Evolutionary conservation across 495 filamentous ascomycete genomes (phyloP).

Genomic region (Aeminium ludgeri): DNA sequence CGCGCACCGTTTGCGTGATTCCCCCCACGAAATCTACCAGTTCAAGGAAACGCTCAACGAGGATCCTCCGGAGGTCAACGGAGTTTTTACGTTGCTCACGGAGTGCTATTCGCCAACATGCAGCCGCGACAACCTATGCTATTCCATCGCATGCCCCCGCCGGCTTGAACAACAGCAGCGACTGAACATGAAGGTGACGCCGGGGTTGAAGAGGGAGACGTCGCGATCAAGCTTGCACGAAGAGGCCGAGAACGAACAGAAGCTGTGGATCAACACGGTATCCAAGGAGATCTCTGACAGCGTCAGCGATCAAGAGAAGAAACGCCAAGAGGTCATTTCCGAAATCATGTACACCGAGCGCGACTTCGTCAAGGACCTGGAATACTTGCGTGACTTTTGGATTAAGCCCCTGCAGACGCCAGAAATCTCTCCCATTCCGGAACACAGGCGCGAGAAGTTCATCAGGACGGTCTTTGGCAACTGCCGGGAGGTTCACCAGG

Average conservation of each 20-base stretch:
- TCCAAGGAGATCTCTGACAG: conserved; percentile 84
- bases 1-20: conserved; percentile 86
- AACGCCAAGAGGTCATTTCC: conserved; percentile 93
- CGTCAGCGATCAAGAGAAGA: conserved; percentile 81
- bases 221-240: conserved; percentile 66
- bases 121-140: conserved; percentile 84
- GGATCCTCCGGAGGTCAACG: conserved; percentile 78
- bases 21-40: conserved; percentile 79
- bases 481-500: conserved; percentile 80
- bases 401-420: conserved; percentile 70
- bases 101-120: conserved; percentile 99
- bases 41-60: conserved; percentile 88
- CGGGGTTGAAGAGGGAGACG: conserved; percentile 67
- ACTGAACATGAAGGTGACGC: conserved; percentile 79
- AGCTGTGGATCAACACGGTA: conserved; percentile 98
- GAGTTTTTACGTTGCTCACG: conserved; percentile 86
- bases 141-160: conserved; percentile 94
- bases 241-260: conserved; percentile 85
- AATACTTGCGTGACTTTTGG: conserved; percentile 98
- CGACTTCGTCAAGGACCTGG: conserved; percentile 97
- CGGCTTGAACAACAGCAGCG: conserved; percentile 88
- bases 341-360: conserved; percentile 98
- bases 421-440: conserved; percentile 69
- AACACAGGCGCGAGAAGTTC: conserved; percentile 72
- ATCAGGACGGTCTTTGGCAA: conserved; percentile 93